Evolutionary conservation across 2,329 filamentous ascomycete genomes (phyloP), one percentile per base, ranked within the genome.

Genomic region (Aspergillus chevalieri): DNA sequence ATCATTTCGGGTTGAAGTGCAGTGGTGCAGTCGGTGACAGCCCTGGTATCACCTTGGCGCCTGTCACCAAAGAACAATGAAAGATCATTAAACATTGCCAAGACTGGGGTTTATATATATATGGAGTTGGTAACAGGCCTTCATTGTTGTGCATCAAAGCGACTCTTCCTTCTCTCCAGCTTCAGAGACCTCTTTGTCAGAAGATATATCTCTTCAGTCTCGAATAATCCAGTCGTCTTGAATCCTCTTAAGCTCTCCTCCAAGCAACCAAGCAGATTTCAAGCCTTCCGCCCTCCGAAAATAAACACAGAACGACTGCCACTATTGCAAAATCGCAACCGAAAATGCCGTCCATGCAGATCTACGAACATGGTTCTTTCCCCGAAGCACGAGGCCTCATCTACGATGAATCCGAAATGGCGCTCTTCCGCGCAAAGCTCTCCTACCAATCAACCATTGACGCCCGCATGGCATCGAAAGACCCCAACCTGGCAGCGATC

Each of bases 361-460:
- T 49, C 38, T 58, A 60, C 22, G 52, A 58, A 44, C 54, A 50
- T 14, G 33, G 42, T 26, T 48, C 58, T 26, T 53, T 68, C 19
- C 66, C 64, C n/a, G 65, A 68, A 53, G 63, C 58, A 26, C 56
- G 61, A 33, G 66, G 65, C 12, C 52, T 68, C 38, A 63, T 56
- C 45, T 69, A 69, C 53, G 65, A 68, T 48, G 64, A 69, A 56
- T 65, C 62, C 43, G 65, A 69, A 41, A 68, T 69, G 65, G 64
- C 64, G 1, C 61, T 67, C 34, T 69, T 69, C 47, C 62, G 61
- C 36, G 66, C 66, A 39, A 66, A 68, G 47, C 50, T 69, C 15
- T 61, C 62, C 8, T 69, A 68, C 26, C 62, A 67, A 42, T 56
- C 65, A 30, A 69, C 66, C 2, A 63, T 66, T 34, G 65, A 68